Evolutionary conservation across 495 filamentous ascomycete species (phyloP), one percentile per base, ranked within the genome.

Genomic region (Penicillium pulvis): DNA sequence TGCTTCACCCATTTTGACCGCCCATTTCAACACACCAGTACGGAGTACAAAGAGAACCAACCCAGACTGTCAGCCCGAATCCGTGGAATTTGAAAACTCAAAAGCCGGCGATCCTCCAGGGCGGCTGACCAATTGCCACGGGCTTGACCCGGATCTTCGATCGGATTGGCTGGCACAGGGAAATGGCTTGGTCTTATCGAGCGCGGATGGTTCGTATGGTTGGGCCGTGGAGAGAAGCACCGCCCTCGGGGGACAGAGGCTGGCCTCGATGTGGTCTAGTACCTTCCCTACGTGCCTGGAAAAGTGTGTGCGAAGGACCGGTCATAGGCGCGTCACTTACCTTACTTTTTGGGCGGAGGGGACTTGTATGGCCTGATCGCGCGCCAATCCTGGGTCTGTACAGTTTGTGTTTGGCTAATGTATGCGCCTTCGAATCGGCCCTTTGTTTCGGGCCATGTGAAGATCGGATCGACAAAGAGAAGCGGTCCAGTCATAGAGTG

Each of bases 161-260:
- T 51, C 35, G 56, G 65, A 68, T 68, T 70, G 67, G 65, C 55
- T 26, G 43, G 54, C 11, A n/a, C 43, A 19, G 12, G 56, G 33
- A 62, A 62, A 61, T 65, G 67, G 59, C 62, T 55, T 56, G 60
- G 65, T 51, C 62, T 70, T 70, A 68, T 70, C 67, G 57, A 70
- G 56, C 31, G 55, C 52, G 36, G 57, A 20, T 52, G 16, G 46
- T 47, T 26, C 24, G 51, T 63, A 33, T 70, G 67, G 67, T 70
- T 70, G 67, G 67, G 62, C 67, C 67, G 67, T 70, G 67, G 62
- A 52, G 49, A 58, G 48, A 69, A 69, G 63, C 23, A 26, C 45
- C 35, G 39, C 43, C 57, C 41, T 62, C 58, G n/a, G 56, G 55
- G 57, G 1, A 43, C 52, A 42, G 28, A 55, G 39, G 17, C 50